Evolutionary conservation across 2,329 filamentous ascomycete genomes (phyloP).

Genomic region (Penicillium paneum): DNA sequence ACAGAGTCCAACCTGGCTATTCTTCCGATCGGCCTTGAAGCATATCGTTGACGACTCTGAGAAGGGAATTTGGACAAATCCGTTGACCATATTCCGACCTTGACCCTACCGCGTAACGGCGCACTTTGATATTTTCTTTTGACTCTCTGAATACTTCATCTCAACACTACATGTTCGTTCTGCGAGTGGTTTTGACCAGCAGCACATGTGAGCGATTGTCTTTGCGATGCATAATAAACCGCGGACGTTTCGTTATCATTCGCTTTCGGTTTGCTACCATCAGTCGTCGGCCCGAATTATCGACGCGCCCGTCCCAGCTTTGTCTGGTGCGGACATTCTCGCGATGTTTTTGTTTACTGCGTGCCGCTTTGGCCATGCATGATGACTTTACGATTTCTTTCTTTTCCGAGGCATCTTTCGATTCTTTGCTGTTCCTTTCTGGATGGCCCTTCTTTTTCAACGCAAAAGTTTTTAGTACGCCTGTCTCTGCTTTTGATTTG

Average conservation of each 20-base stretch:
- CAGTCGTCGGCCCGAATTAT: conserved; percentile 15
- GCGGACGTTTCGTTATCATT: conserved; percentile 22
- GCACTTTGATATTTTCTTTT: conserved; percentile 15
- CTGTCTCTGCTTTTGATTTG: conserved; percentile 15
- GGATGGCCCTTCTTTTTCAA: conserved; percentile 14
- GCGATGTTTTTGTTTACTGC: conserved; percentile 3
- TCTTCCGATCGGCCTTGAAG: background rate
- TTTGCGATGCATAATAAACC: conserved; percentile 39
- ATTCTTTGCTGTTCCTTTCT: conserved; percentile 16
- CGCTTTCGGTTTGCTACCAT: background rate
- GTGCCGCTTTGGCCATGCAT: conserved; percentile 18
- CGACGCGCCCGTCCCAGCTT: conserved; percentile 12
- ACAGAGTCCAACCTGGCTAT: conserved; percentile 14
- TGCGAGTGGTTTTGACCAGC: conserved; percentile 3
- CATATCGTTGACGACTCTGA: conserved; percentile 20
- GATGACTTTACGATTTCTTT: conserved; percentile 22
- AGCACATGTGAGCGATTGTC: conserved; percentile 14
- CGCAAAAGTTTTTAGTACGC: conserved; percentile 23
- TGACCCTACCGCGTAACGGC: conserved; percentile 16
- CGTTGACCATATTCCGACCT: conserved; percentile 12
- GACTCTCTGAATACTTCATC: background rate
- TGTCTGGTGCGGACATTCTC: conserved; percentile 10
- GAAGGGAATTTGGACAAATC: conserved; percentile 17
- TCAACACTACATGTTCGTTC: conserved; percentile 4
- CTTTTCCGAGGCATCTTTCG: conserved; percentile 26